Evolutionary conservation across 257 asterid species (phyloP).

Genomic region (Ehretia macrophylla): DNA sequence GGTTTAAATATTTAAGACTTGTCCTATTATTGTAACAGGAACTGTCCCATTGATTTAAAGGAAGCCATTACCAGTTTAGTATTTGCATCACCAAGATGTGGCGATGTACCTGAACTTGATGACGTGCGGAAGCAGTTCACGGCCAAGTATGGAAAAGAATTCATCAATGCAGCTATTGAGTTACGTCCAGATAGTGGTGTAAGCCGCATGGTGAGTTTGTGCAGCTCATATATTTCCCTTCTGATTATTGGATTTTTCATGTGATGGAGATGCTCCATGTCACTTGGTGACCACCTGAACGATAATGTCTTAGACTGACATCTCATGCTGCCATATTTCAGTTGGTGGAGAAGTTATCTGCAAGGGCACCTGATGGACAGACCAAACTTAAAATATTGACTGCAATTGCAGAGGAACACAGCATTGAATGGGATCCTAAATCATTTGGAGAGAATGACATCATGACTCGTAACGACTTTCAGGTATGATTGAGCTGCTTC

Average conservation of each 20-base stretch:
- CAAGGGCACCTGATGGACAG: conserved; percentile 74
- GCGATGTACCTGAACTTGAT: conserved; percentile 85
- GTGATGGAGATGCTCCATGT: too few relatives aligned
- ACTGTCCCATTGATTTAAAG: conserved; percentile 90
- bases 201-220: conserved; percentile 69
- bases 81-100: conserved; percentile 95
- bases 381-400: conserved; percentile 58
- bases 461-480: conserved; percentile 46
- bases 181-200: conserved; percentile 95
- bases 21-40: conserved; percentile 41
- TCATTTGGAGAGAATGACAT: conserved; percentile 45
- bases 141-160: conserved; percentile 88
- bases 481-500: conserved; percentile 39
- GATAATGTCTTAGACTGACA: not conserved
- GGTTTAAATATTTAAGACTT: conserved; percentile 6
- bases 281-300: not conserved
- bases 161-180: conserved; percentile 72
- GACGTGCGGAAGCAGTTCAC: conserved; percentile 73
- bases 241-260: not conserved
- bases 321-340: conserved; percentile 24
- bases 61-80: conserved; percentile 87
- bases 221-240: conserved; percentile 6
- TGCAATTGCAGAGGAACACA: conserved; percentile 78
- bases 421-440: conserved; percentile 72
- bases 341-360: conserved; percentile 91